Base-by-base conservation (phyloP, 2,329 filamentous ascomycete genomes). In the Ophiostoma perfectum region DNA sequence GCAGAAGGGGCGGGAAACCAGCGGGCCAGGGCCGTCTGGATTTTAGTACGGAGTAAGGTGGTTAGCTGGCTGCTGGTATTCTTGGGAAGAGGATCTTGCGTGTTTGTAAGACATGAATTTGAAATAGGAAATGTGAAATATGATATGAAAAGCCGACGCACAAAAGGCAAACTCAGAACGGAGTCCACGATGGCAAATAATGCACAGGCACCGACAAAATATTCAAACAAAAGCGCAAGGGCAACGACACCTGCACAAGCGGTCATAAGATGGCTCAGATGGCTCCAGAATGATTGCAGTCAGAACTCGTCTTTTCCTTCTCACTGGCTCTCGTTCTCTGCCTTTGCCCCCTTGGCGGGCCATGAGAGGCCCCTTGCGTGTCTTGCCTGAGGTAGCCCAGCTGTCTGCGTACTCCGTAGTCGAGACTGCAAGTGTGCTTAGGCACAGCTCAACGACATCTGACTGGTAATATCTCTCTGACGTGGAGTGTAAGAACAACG, bases 301-400 rank as follows among this genome's bases (percentile, higher is more conserved):
- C 36, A 39, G 12, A 38, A 12, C 44, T 41, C 58, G 39, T 62
- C 12, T 62, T 41, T 2, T 41, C 14, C n/a, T 38, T 62, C 39
- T 38, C 58, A 41, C 49, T 55, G 49, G 49, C 49, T 55, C n/a
- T 55, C 18, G n/a, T n/a, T 36, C 27, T 55, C n/a, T 27, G 18
- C 49, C 49, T 55, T 55, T 55, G 49, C 49, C 49, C 49, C 49
- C 49, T 55, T 36, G 49, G 49, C 49, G 49, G 49, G 49, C 49
- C 49, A 27, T 47, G 49, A 55, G 12, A 18, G 49, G 49, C 49
- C 49, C 49, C 49, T 55, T 55, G 49, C 49, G 4, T 55, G 49
- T 27, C 49, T 55, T 49, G 47, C 47, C 45, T 49, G 49, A n/a
- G 3, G 8, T 8, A 11, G 18, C 7, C 49, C 49, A 18, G 49